These are phyloP conservation scores for Chaetomium sp. DNA, from an alignment of 2,329 filamentous ascomycete genomes.

Conservation along the genomic window DNA sequence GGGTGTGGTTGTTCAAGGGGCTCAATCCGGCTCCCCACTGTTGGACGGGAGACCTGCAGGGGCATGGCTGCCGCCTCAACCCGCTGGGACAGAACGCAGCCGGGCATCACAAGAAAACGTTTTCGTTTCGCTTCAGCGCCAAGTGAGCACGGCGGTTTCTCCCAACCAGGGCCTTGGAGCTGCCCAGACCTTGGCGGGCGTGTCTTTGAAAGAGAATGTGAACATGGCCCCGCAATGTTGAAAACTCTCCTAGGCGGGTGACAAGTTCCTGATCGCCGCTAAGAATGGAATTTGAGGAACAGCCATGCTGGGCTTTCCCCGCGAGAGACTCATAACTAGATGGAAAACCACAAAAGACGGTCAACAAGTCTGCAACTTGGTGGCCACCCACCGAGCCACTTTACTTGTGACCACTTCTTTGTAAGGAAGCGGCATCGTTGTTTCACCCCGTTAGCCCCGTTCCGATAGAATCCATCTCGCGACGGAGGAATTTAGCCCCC, in stretches of 20 bases:
- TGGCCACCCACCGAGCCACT: no score
- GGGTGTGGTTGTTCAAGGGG: conserved; percentile 4
- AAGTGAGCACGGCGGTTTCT: not conserved
- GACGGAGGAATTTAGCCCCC: not conserved
- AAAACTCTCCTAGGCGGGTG: conserved; percentile 19
- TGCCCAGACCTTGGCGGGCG: conserved; percentile 25
- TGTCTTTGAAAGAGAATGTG: conserved; percentile 7
- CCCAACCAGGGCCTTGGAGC: conserved; percentile 16
- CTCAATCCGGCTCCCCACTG: not conserved
- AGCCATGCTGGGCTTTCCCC: conserved; percentile 5
- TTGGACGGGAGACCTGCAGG: conserved; percentile 3
- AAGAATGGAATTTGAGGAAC: conserved; percentile 4
- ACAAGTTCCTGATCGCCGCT: conserved; percentile 18
- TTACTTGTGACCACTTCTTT: no score
- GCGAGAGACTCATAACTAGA: conserved; percentile 8
- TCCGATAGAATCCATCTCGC: not conserved
- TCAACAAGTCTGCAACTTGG: not conserved
- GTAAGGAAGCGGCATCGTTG: not conserved
- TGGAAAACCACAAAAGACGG: conserved; percentile 1
- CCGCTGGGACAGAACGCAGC: not conserved
- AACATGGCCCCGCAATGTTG: conserved; percentile 15
- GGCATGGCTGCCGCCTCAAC: not conserved
- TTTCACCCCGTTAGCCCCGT: not conserved
- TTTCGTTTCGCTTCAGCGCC: conserved; percentile 4
- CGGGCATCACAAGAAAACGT: not conserved